phyloP scores from a whole-genome alignment of 768 basidiomycete genomes.

The Lactarius hatsudake region DNA sequence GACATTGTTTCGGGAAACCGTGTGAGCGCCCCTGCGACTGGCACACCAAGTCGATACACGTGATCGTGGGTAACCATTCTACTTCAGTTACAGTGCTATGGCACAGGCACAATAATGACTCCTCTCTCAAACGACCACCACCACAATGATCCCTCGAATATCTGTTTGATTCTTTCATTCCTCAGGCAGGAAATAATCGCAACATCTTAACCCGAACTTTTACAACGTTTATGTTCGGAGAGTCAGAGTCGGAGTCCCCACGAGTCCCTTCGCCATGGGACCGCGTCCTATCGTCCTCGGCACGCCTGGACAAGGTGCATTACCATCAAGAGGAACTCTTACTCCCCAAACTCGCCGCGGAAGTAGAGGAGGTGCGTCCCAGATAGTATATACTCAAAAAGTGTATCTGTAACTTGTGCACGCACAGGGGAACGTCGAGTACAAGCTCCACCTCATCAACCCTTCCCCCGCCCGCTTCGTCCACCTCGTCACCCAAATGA shows the following conservation, averaged over 20 bases:
- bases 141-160: slow-evolving; percentile 60
- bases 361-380: slow-evolving; percentile 57
- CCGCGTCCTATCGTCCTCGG: slow-evolving; percentile 53
- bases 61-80: slow-evolving; percentile 16
- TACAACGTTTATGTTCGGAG: slow-evolving; percentile 65
- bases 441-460: slow-evolving; percentile 85
- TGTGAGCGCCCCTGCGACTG: background rate
- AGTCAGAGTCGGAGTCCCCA: slow-evolving; percentile 77
- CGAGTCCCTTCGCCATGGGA: slow-evolving; percentile 84
- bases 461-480: slow-evolving; percentile 75
- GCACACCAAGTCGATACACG: background rate
- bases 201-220: background rate
- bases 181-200: slow-evolving; percentile 12
- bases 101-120: background rate
- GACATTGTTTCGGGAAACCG: slow-evolving; percentile 11
- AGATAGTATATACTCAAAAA: background rate
- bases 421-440: slow-evolving; percentile 82
- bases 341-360: slow-evolving; percentile 70
- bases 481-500: slow-evolving; percentile 89
- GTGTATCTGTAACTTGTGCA: background rate
- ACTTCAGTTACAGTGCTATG: too few species aligned
- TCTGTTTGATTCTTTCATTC: slow-evolving; percentile 30
- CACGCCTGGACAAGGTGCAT: slow-evolving; percentile 32
- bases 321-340: slow-evolving; percentile 32
- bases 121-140: background rate